Base-by-base conservation (phyloP, 192 early-diverging fungal genomes). In the Backusella macrospora region DNA sequence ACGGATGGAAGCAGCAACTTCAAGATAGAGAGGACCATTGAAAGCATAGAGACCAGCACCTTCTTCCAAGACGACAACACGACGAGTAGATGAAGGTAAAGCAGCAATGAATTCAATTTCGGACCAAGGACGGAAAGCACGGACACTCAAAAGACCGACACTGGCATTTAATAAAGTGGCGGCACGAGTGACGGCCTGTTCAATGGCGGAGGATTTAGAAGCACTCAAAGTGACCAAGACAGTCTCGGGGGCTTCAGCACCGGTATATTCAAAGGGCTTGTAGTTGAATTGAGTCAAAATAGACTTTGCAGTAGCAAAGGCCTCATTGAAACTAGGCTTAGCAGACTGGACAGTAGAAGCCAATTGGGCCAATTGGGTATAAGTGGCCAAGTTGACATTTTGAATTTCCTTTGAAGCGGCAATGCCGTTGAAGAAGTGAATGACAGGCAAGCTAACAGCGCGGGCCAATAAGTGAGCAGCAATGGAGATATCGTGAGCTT, bases 401-500 rank as follows among this genome's bases (percentile, higher is more conserved):
- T 77, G 80, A 5, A 82, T 76, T 47, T 91, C 84, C 26, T 82
- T 75, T 26, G 90, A 86, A 21, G 87, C 81, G 40, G 77, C 80
- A 15, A 88, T 85, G 55, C 93, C 95, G 76, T 92, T 91, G 72
- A 93, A 88, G 69, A 93, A 81, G 84, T 98, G 96, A 16, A 96
- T 81, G 34, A 96, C 89, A 0, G 96, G 94, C 13, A 86, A 77
- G n/a, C 74, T 65, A 10, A 88, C 81, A 2, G 84, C 77, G 10
- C 76, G 66, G 3, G 96, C 79, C n/a, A 93, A 83, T 21, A 96
- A 83, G 76, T 98, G 95, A 38, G 96, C 91, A 70, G 94, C 83
- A 16, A 97, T 62, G 14, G 95, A 90, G 62, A 98, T 76, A 72
- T 99, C 96, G 72, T 98, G 92, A 10, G 94, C 91, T 78, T 97